These are phyloP conservation scores for Cicer yamashitae DNA, from an alignment of 306 rosid genomes.

Conservation along the genomic window DNA sequence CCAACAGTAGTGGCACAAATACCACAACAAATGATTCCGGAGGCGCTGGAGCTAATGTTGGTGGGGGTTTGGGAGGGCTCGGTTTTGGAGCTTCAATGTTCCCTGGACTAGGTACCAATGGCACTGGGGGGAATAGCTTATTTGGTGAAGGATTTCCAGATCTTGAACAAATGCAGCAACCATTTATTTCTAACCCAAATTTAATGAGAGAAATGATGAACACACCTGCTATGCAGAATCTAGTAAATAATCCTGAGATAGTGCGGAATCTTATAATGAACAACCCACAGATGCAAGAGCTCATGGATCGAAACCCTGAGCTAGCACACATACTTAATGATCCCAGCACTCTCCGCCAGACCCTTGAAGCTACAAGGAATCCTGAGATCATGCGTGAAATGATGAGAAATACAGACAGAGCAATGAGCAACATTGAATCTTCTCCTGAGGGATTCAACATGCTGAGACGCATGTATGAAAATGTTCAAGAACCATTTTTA, in stretches of 20 bases:
- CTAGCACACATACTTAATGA: slow-evolving; percentile 84
- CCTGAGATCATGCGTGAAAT: slow-evolving; percentile 98
- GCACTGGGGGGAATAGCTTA: slow-evolving; percentile 59
- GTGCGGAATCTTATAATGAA: slow-evolving; percentile 79
- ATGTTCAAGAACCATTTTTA: slow-evolving; percentile 88
- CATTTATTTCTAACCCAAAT: slow-evolving; percentile 68
- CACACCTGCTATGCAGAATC: slow-evolving; percentile 74
- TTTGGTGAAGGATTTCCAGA: slow-evolving; percentile 75
- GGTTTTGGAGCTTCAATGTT: slow-evolving; percentile 65
- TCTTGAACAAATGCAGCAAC: slow-evolving; percentile 83
- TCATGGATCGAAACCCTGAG: slow-evolving; percentile 86
- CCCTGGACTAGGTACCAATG: slow-evolving; percentile 65
- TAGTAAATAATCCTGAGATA: slow-evolving; percentile 72
- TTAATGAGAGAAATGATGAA: slow-evolving; percentile 78
- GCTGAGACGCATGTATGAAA: slow-evolving; percentile 95
- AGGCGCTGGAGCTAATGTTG: slow-evolving; percentile 58
- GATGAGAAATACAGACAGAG: slow-evolving; percentile 93
- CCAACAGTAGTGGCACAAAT: slow-evolving; percentile 55
- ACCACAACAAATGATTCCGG: slow-evolving; percentile 52
- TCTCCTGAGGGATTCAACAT: slow-evolving; percentile 92
- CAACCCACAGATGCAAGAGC: slow-evolving; percentile 89
- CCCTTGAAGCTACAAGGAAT: slow-evolving; percentile 89
- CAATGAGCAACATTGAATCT: slow-evolving; percentile 93
- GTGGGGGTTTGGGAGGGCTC: slow-evolving; percentile 62
- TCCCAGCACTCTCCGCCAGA: slow-evolving; percentile 83